Percentiles rank a stretch among this genome's conserved stretches.
phyloP scores from a whole-genome alignment of 768 basidiomycete species.

The Epithele typhae region DNA sequence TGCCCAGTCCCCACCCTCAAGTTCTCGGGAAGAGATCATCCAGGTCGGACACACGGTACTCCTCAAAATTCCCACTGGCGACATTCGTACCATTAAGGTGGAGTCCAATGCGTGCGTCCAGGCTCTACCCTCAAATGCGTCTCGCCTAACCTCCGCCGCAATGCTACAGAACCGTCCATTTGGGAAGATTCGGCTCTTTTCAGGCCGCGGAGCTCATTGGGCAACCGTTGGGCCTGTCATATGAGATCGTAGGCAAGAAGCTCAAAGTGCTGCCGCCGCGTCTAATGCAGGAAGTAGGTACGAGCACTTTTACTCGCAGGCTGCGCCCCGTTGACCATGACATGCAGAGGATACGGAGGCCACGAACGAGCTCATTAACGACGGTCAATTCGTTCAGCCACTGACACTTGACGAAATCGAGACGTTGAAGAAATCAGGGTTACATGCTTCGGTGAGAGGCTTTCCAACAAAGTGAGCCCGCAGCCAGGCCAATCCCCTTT shows the following conservation, averaged over 20 bases:
- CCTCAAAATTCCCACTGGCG: conserved; percentile 73
- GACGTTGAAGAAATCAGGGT: conserved; percentile 74
- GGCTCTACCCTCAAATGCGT: background rate
- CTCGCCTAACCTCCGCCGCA: conserved; percentile 4
- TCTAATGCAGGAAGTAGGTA: conserved; percentile 78
- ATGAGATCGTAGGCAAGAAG: conserved; percentile 76
- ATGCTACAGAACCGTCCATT: conserved; percentile 51
- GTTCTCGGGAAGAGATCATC: conserved; percentile 35
- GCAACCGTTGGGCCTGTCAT: conserved; percentile 83
- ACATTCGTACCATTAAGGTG: conserved; percentile 69
- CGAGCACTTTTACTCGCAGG: conserved; percentile 19
- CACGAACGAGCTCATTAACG: conserved; percentile 94
- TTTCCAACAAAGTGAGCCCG: no score
- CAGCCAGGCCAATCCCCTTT: background rate
- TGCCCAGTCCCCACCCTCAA: background rate
- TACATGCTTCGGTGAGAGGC: conserved; percentile 61
- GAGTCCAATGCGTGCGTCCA: conserved; percentile 63
- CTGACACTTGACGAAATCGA: conserved; percentile 83
- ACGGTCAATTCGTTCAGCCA: conserved; percentile 79
- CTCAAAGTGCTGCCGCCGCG: conserved; percentile 58
- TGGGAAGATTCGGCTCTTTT: conserved; percentile 89
- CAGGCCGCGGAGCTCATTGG: conserved; percentile 70
- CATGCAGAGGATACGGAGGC: conserved; percentile 89
- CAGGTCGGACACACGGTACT: conserved; percentile 74
- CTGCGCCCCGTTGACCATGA: conserved; percentile 3